A percentile compares a stretch with the other conserved stretches of the same genome.
Evolutionary conservation across 345 rosid species (phyloP).

Genomic region (Salix purpurea): DNA sequence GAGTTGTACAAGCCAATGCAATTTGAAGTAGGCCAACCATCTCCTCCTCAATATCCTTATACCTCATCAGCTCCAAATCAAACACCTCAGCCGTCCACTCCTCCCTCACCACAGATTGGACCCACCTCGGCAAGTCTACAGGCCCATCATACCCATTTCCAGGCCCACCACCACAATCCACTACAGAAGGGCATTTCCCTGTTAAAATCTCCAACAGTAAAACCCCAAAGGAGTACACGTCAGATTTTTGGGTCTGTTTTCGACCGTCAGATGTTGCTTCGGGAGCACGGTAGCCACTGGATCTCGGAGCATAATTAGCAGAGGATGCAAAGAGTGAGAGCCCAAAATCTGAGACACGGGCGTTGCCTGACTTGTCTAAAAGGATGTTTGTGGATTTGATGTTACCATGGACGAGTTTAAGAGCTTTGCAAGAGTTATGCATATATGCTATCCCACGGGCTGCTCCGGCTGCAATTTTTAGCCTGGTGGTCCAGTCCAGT

Average conservation of each 20-base stretch:
- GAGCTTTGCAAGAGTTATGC: slow-evolving; percentile 64
- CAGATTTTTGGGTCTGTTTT: slow-evolving; percentile 61
- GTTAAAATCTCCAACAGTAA: slow-evolving; percentile 68
- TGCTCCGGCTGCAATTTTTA: slow-evolving; percentile 72
- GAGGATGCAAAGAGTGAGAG: slow-evolving; percentile 49
- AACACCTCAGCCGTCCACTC: slow-evolving; percentile 91
- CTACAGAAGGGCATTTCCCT: slow-evolving; percentile 62
- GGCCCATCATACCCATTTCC: slow-evolving; percentile 44
- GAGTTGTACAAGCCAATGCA: slow-evolving; percentile 58
- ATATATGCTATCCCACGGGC: slow-evolving; percentile 76
- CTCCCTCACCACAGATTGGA: slow-evolving; percentile 74
- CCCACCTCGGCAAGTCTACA: slow-evolving; percentile 74
- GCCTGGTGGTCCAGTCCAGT: slow-evolving; percentile 80
- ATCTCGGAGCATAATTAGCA: slow-evolving; percentile 30
- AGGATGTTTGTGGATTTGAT: slow-evolving; percentile 81
- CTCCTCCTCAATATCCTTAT: slow-evolving; percentile 76
- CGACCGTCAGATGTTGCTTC: slow-evolving; percentile 42
- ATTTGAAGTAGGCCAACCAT: slow-evolving; percentile 73
- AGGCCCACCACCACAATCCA: slow-evolving; percentile 42
- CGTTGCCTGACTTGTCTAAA: slow-evolving; percentile 56
- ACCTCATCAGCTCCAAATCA: slow-evolving; percentile 81
- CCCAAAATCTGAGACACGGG: slow-evolving; percentile 69
- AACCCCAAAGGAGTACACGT: slow-evolving; percentile 80
- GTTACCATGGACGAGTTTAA: slow-evolving; percentile 78
- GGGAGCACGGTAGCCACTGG: slow-evolving; percentile 75